A percentile compares a stretch with the other conserved stretches of the same genome.
These are phyloP conservation scores for Cyberlindnera maritima DNA, from an alignment of 805 yeast genomes.

Conservation along the genomic window DNA sequence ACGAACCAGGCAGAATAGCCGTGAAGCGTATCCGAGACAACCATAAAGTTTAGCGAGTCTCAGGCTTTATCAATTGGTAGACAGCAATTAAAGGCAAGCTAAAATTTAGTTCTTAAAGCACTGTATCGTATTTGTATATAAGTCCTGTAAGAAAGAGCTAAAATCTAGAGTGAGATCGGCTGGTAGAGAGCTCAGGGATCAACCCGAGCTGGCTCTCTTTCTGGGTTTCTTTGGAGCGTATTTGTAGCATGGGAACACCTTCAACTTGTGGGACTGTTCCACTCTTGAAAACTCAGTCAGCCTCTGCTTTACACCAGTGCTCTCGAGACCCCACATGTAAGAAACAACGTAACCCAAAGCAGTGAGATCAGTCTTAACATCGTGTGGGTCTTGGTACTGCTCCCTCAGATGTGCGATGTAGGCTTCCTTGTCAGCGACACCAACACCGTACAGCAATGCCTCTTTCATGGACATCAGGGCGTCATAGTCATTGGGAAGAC, in stretches of 20 bases:
- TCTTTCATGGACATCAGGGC: not conserved
- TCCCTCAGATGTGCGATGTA: not conserved
- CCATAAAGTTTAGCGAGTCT: too few relatives aligned
- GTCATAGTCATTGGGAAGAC: conserved; percentile 3
- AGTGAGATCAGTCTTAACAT: conserved; percentile 1
- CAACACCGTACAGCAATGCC: not conserved
- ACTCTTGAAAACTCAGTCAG: conserved; percentile 4
- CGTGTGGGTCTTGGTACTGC: conserved; percentile 1
- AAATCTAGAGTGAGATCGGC: not conserved
- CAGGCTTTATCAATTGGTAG: too few relatives aligned
- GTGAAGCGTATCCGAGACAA: too few relatives aligned
- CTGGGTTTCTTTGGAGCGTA: conserved; percentile 4
- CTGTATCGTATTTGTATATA: too few relatives aligned
- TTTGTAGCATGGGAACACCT: conserved; percentile 5
- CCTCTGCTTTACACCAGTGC: not conserved
- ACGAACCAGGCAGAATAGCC: too few relatives aligned
- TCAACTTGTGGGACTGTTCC: conserved; percentile 8
- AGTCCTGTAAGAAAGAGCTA: not conserved
- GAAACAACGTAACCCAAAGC: conserved; percentile 7
- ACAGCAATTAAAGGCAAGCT: too few relatives aligned
- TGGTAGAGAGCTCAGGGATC: not conserved
- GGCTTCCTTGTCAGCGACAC: not conserved
- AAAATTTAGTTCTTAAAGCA: too few relatives aligned
- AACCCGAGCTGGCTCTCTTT: not conserved
- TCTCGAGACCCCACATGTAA: conserved; percentile 8